These are phyloP conservation scores for Aphanoascus verrucosus DNA, from an alignment of 2,329 filamentous ascomycete species.

Conservation along the genomic window DNA sequence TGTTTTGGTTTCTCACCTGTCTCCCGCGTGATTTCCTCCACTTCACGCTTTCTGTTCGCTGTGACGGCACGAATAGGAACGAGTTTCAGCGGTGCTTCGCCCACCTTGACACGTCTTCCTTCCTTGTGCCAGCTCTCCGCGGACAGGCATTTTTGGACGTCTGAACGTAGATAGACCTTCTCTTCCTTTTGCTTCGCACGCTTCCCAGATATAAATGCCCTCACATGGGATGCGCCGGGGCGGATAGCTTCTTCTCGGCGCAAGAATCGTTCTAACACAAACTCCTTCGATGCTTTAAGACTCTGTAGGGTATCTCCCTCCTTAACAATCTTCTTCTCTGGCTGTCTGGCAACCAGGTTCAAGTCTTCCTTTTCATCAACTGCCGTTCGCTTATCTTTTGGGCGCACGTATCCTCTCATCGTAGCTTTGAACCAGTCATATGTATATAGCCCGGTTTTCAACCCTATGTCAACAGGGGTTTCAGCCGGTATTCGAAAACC, in stretches of 20 bases:
- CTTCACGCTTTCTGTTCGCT: constrained; percentile 71
- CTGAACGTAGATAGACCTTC: constrained; percentile 66
- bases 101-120: constrained; percentile 62
- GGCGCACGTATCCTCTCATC: constrained; percentile 60
- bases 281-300: constrained; percentile 77
- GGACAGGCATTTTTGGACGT: constrained; percentile 77
- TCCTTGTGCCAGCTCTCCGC: constrained; percentile 98
- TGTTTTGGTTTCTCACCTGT: constrained; percentile 78
- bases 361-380: constrained; percentile 73
- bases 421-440: constrained; percentile 82
- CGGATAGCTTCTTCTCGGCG: constrained; percentile 83
- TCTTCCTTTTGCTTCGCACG: constrained; percentile 63
- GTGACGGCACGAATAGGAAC: constrained; percentile 90
- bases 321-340: constrained; percentile 62
- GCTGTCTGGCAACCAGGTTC: constrained; percentile 62
- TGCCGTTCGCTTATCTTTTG: constrained; percentile 47
- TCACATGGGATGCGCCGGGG: constrained; percentile 56
- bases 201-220: constrained; percentile 65
- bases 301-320: constrained; percentile 75
- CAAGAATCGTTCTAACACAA: constrained; percentile 72
- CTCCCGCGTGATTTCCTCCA: constrained; percentile 70
- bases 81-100: constrained; percentile 66
- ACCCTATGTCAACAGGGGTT: constrained; percentile 66
- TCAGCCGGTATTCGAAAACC: constrained; percentile 67
- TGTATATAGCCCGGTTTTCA: constrained; percentile 64